A percentile compares a stretch with the other conserved stretches of the same genome.
phyloP scores from a whole-genome alignment of 768 basidiomycete species.

The Coprinopsis cinerea region DNA sequence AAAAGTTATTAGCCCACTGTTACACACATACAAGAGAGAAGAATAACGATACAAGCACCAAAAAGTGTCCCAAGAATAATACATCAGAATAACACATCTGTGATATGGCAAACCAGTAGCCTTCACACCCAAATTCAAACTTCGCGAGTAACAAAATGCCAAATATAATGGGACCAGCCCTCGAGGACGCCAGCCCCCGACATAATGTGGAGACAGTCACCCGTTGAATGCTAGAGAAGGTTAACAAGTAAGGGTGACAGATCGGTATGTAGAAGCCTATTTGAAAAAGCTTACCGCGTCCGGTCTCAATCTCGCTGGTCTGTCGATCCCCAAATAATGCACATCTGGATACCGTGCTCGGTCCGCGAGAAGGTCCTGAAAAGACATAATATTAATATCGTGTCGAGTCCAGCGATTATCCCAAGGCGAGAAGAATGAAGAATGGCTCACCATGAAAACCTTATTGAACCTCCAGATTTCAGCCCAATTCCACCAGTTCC shows the following conservation, averaged over 20 bases:
- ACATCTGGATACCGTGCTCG: slow-evolving; percentile 43
- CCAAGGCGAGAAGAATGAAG: too few relatives aligned
- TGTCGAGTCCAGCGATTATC: neutral
- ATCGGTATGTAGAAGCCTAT: neutral
- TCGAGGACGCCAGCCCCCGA: slow-evolving; percentile 43
- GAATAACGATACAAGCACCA: too few relatives aligned
- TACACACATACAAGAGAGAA: too few relatives aligned
- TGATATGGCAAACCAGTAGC: too few relatives aligned
- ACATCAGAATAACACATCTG: too few relatives aligned
- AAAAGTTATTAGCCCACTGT: too few relatives aligned
- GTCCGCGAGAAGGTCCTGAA: slow-evolving; percentile 34
- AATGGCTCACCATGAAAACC: slow-evolving; percentile 47
- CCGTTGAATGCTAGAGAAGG: slow-evolving; percentile 29
- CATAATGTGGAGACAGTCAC: slow-evolving; percentile 45
- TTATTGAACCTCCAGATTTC: slow-evolving; percentile 52
- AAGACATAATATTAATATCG: slow-evolving; percentile 1
- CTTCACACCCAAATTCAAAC: neutral
- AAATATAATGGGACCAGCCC: slow-evolving; percentile 46
- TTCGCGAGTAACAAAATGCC: slow-evolving; percentile 32
- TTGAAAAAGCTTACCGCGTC: slow-evolving; percentile 47
- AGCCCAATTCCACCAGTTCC: slow-evolving; percentile 62
- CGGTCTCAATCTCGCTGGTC: slow-evolving; percentile 55
- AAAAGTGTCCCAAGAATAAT: too few relatives aligned
- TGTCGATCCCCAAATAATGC: slow-evolving; percentile 55
- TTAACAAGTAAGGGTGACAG: neutral